These are phyloP conservation scores for Stentor coeruleus DNA, from an alignment of 73 alveolate genomes.

Conservation along the genomic window DNA sequence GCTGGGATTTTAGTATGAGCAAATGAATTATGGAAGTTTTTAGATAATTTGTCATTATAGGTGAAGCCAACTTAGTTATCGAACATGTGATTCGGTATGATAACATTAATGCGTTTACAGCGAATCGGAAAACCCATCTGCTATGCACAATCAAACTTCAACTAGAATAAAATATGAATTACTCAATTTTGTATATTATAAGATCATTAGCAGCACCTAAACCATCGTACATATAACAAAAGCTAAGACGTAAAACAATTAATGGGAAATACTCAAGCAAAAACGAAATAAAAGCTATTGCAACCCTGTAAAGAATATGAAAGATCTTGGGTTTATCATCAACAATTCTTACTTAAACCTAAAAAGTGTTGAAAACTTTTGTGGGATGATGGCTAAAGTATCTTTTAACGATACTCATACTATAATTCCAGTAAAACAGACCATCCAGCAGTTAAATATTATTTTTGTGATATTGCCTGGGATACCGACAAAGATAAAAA, in stretches of 20 bases:
- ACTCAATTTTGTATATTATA: conserved; percentile 76
- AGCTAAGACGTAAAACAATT: conserved; percentile 61
- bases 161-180: conserved; percentile 57
- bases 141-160: conserved; percentile 45
- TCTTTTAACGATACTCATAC: conserved; percentile 63
- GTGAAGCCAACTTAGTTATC: conserved; percentile 46
- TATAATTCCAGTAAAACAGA: conserved; percentile 15
- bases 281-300: conserved; percentile 47
- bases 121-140: conserved; percentile 15
- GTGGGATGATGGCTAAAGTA: conserved; percentile 85
- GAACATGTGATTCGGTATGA: conserved; percentile 61
- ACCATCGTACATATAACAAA: conserved; percentile 86
- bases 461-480: conserved; percentile 63
- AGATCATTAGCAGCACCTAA: conserved; percentile 82
- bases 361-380: conserved; percentile 65
- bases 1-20: too few species aligned
- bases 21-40: too few species aligned
- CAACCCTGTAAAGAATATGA: conserved; percentile 65
- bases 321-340: conserved; percentile 42
- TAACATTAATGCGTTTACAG: conserved; percentile 35
- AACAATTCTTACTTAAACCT: conserved; percentile 28
- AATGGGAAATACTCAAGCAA: conserved; percentile 37
- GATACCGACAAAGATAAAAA: conserved; percentile 62
- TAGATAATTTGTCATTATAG: conserved; percentile 62
- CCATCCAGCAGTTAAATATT: background rate